phyloP scores from a whole-genome alignment of 2,329 filamentous ascomycete species.

The Oidium heveae region DNA sequence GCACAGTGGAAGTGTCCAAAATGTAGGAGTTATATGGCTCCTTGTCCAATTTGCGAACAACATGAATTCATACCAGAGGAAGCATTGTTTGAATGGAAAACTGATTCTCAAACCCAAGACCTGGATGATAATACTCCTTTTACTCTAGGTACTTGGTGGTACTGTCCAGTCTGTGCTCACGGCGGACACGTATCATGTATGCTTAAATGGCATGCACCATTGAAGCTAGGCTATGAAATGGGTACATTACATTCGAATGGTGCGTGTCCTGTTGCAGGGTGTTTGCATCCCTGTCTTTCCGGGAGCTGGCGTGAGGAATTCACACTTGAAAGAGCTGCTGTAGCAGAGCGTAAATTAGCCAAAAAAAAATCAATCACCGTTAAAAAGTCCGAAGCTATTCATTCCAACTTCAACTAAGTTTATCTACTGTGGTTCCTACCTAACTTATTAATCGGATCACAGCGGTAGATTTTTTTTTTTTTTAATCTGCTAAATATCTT shows the following conservation, averaged over 20 bases:
- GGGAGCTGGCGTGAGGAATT: constrained; percentile 25
- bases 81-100: background rate
- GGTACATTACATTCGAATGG: constrained; percentile 21
- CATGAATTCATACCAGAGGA: constrained; percentile 6
- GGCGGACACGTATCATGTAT: constrained; percentile 36
- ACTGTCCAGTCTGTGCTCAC: constrained; percentile 34
- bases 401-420: too few species aligned
- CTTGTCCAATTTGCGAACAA: constrained; percentile 33
- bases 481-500: too few species aligned
- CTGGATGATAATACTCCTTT: background rate
- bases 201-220: constrained; percentile 27
- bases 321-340: constrained; percentile 14
- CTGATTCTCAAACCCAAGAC: background rate
- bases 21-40: constrained; percentile 25
- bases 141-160: constrained; percentile 26
- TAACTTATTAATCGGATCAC: too few species aligned
- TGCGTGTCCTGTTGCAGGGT: constrained; percentile 38
- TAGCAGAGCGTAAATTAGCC: constrained; percentile 18
- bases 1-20: constrained; percentile 32
- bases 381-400: too few species aligned
- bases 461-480: too few species aligned
- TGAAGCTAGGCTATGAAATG: constrained; percentile 7
- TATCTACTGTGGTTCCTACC: too few species aligned
- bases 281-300: constrained; percentile 35
- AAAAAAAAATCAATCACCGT: too few species aligned